A percentile compares a stretch with the other conserved stretches of the same genome.
phyloP scores from a whole-genome alignment of 2,329 filamentous ascomycete genomes.

The Pyricularia sp. region DNA sequence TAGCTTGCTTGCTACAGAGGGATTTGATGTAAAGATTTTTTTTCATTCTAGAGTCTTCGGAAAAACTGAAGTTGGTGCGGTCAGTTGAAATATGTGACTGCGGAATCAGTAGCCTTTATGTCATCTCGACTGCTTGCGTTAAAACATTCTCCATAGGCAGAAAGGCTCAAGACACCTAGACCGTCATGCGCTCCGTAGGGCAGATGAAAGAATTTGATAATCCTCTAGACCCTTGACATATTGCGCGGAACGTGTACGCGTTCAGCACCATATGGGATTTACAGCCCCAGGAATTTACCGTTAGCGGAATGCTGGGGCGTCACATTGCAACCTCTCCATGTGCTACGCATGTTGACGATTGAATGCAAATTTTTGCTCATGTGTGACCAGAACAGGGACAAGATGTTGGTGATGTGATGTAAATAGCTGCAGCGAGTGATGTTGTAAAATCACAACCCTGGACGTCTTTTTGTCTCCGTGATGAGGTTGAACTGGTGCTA shows the following conservation, averaged over 20 bases:
- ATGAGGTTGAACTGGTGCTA: background rate
- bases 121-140: background rate
- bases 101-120: background rate
- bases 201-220: background rate
- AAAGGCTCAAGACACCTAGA: background rate
- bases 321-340: background rate
- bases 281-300: background rate
- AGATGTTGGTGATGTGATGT: background rate
- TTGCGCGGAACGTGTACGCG: background rate
- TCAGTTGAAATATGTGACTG: background rate
- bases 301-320: background rate
- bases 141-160: background rate
- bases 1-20: background rate
- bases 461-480: background rate
- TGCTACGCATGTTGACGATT: background rate
- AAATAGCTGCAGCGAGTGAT: background rate
- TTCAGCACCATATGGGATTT: background rate
- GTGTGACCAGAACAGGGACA: background rate
- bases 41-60: background rate
- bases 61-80: background rate
- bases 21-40: background rate
- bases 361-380: background rate
- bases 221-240: background rate
- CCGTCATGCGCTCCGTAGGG: background rate
- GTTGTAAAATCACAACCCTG: background rate